Evolutionary conservation across 768 basidiomycete species (phyloP).

Genomic region (Hygrocybe punicea): DNA sequence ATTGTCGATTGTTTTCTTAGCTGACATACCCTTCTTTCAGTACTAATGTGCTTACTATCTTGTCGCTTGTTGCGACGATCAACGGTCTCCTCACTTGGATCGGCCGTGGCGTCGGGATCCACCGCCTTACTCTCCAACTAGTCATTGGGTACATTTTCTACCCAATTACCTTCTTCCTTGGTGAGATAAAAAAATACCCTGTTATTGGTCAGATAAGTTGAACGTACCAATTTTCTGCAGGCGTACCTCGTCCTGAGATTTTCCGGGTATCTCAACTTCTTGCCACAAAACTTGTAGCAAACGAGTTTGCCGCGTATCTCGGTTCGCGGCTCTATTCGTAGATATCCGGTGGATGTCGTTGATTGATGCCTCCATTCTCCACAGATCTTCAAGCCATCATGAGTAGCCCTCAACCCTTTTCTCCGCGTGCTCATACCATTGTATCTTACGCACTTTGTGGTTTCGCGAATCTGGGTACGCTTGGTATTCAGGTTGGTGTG

Average conservation of each 20-base stretch:
- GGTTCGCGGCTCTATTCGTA: neutral
- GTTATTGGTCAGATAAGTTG: too few relatives aligned
- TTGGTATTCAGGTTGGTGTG: conserved; percentile 85
- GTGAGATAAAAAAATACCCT: neutral
- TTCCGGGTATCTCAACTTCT: conserved; percentile 75
- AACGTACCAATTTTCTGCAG: conserved; percentile 1
- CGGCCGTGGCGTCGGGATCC: conserved; percentile 80
- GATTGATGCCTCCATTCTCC: too few relatives aligned
- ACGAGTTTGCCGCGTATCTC: conserved; percentile 78
- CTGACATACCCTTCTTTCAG: conserved; percentile 35
- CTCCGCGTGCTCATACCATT: conserved; percentile 73
- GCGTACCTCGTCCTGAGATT: conserved; percentile 80
- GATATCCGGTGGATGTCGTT: neutral
- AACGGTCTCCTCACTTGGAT: conserved; percentile 89
- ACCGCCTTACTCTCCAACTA: conserved; percentile 77
- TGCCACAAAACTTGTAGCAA: conserved; percentile 83
- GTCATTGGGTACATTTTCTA: conserved; percentile 86
- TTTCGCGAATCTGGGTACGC: conserved; percentile 81
- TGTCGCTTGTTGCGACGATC: conserved; percentile 74
- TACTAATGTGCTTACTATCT: conserved; percentile 79
- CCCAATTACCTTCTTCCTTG: conserved; percentile 77
- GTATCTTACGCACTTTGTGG: conserved; percentile 87
- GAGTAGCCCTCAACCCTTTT: conserved; percentile 50
- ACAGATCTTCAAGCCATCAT: conserved; percentile 49
- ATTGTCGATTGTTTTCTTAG: neutral